Conservation (phyloP, 768 basidiomycete species). For the Termitomyces sp. region DNA sequence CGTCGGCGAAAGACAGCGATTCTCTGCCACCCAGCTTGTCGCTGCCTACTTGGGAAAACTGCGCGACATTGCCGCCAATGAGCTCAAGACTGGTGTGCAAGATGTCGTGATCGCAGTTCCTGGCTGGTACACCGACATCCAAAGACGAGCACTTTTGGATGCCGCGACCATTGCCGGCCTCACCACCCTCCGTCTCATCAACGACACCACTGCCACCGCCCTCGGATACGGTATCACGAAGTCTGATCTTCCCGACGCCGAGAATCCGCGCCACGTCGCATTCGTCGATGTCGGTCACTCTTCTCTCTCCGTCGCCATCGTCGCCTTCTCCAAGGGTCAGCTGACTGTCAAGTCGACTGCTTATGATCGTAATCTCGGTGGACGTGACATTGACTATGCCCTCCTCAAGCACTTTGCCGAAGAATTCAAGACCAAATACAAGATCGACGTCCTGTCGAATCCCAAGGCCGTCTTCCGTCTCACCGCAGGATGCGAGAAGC, state of each 20-base stretch:
- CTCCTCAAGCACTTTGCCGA: conserved; percentile 85
- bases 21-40: conserved; percentile 89
- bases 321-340: conserved; percentile 93
- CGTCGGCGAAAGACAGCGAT: conserved; percentile 73
- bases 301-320: conserved; percentile 79
- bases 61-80: conserved; percentile 78
- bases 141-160: conserved; percentile 86
- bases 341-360: conserved; percentile 84
- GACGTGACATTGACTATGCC: conserved; percentile 93
- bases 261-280: conserved; percentile 79
- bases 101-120: conserved; percentile 97
- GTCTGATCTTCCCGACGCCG: conserved; percentile 86
- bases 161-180: conserved; percentile 88
- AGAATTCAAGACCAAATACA: conserved; percentile 97
- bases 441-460: conserved; percentile 89
- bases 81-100: conserved; percentile 82
- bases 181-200: conserved; percentile 91
- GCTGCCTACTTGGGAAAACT: conserved; percentile 89
- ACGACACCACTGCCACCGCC: conserved; percentile 94
- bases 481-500: conserved; percentile 80
- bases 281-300: conserved; percentile 98
- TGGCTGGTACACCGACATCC: conserved; percentile 94
- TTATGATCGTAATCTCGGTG: conserved; percentile 91
- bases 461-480: conserved; percentile 95
- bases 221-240: conserved; percentile 99